These are phyloP conservation scores for Amanita phalloides DNA, from an alignment of 768 basidiomycete genomes.

Conservation along the genomic window DNA sequence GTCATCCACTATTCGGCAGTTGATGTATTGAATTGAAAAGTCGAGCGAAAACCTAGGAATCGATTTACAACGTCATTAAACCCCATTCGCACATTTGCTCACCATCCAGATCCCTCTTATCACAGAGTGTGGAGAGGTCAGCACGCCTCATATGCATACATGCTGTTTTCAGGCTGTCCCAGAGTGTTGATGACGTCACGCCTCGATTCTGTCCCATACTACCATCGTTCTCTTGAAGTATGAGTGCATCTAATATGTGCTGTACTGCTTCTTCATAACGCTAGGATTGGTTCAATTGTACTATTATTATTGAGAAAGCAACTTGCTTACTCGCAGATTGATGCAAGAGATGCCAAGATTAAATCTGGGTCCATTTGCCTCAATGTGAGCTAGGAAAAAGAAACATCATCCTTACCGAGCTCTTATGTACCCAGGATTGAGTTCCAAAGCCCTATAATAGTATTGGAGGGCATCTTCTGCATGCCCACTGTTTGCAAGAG, in stretches of 20 bases:
- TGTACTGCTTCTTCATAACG: constrained; percentile 81
- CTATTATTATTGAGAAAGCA: constrained; percentile 6
- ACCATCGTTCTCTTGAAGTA: constrained; percentile 81
- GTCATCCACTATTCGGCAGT: neutral
- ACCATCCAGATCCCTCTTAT: constrained; percentile 60
- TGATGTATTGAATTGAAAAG: constrained; percentile 11
- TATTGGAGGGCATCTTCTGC: constrained; percentile 78
- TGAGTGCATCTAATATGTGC: constrained; percentile 80
- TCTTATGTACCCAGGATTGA: constrained; percentile 86
- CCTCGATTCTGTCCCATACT: constrained; percentile 55
- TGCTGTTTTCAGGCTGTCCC: constrained; percentile 81
- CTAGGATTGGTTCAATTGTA: constrained; percentile 23
- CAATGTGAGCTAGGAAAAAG: constrained; percentile 2
- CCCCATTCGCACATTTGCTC: constrained; percentile 6
- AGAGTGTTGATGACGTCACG: constrained; percentile 67
- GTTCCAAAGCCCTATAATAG: constrained; percentile 76
- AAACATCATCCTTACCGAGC: constrained; percentile 46
- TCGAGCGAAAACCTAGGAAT: constrained; percentile 19
- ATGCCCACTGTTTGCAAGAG: constrained; percentile 81
- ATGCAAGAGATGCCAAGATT: constrained; percentile 91
- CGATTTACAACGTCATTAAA: neutral
- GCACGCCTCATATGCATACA: constrained; percentile 71
- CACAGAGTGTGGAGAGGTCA: constrained; percentile 71
- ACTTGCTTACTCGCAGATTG: constrained; percentile 56
- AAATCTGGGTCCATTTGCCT: constrained; percentile 41